A percentile compares a stretch with the other conserved stretches of the same genome.
phyloP scores from a whole-genome alignment of 2,329 filamentous ascomycete species.

The Stylonectria norvegica region DNA sequence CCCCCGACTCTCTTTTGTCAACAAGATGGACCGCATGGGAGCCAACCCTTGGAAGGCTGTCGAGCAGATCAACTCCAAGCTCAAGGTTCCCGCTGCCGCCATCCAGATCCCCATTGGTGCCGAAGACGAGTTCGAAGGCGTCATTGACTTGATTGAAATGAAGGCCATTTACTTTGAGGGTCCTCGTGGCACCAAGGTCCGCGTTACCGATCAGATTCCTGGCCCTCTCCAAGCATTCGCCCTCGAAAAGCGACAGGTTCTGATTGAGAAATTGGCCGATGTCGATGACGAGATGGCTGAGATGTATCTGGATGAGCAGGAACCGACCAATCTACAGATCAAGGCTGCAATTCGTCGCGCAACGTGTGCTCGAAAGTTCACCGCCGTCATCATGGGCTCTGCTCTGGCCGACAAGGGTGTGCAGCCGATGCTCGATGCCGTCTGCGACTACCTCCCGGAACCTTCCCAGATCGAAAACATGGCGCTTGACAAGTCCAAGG shows the following conservation, averaged over 20 bases:
- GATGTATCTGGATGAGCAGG: slow-evolving; percentile 83
- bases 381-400: slow-evolving; percentile 93
- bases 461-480: slow-evolving; percentile 85
- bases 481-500: slow-evolving; percentile 77
- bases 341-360: slow-evolving; percentile 88
- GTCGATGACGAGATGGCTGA: slow-evolving; percentile 98
- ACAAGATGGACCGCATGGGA: slow-evolving; percentile 99
- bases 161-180: slow-evolving; percentile 92
- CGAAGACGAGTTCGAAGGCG: slow-evolving; percentile 88
- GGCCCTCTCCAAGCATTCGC: slow-evolving; percentile 72
- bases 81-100: slow-evolving; percentile 88
- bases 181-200: slow-evolving; percentile 70
- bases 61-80: slow-evolving; percentile 95
- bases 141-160: slow-evolving; percentile 91
- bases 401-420: slow-evolving; percentile 92
- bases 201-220: slow-evolving; percentile 76
- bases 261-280: slow-evolving; percentile 94
- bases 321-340: slow-evolving; percentile 77
- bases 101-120: slow-evolving; percentile 91
- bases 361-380: slow-evolving; percentile 87
- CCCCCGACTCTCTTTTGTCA: slow-evolving; percentile 91
- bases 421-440: slow-evolving; percentile 94
- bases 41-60: slow-evolving; percentile 97
- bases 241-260: slow-evolving; percentile 74
- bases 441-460: slow-evolving; percentile 94